These are phyloP conservation scores for Exidia glandulosa DNA, from an alignment of 768 basidiomycete species.

Conservation along the genomic window DNA sequence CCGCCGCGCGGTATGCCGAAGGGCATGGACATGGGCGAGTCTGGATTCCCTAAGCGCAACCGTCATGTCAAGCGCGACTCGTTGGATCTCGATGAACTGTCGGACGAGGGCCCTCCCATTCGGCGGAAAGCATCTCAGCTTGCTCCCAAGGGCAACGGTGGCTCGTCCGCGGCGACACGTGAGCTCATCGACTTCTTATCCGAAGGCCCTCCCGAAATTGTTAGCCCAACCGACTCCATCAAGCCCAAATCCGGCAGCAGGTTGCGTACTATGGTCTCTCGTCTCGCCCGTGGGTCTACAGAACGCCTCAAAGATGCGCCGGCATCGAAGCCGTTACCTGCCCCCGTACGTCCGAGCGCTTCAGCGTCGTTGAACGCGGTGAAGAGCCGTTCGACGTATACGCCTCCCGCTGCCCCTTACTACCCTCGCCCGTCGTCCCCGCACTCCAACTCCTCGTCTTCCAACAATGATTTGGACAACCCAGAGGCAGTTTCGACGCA, in stretches of 20 bases:
- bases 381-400: background rate
- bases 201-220: slow-evolving; percentile 41
- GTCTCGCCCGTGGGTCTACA: slow-evolving; percentile 38
- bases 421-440: slow-evolving; percentile 20
- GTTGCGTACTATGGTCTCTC: slow-evolving; percentile 76
- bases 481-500: background rate
- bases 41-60: slow-evolving; percentile 34
- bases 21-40: slow-evolving; percentile 3
- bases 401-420: background rate
- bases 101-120: slow-evolving; percentile 28
- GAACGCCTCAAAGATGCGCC: slow-evolving; percentile 10
- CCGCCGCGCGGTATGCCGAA: background rate
- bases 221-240: slow-evolving; percentile 17
- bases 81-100: slow-evolving; percentile 62
- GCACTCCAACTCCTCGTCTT: slow-evolving; percentile 16
- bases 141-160: background rate
- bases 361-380: background rate
- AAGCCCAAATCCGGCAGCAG: slow-evolving; percentile 42
- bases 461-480: slow-evolving; percentile 13
- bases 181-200: slow-evolving; percentile 49
- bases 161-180: slow-evolving; percentile 20
- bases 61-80: slow-evolving; percentile 36
- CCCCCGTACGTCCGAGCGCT: background rate
- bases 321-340: background rate
- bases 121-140: slow-evolving; percentile 11